phyloP scores from a whole-genome alignment of 1,284 basidiomycete genomes.

The Rhodotorula sp. region DNA sequence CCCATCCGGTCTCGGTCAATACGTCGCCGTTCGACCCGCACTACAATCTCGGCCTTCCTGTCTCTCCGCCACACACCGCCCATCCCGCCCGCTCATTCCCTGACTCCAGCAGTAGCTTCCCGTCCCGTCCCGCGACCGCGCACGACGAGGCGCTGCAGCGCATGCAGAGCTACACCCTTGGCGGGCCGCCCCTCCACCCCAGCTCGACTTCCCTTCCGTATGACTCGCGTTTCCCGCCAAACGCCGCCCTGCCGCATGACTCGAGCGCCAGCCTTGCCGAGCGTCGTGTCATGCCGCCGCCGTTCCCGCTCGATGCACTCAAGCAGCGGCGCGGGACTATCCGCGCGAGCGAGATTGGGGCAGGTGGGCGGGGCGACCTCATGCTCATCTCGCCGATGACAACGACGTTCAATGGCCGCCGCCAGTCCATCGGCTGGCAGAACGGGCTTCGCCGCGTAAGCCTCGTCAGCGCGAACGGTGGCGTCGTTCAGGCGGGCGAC shows the following conservation, averaged over 20 bases:
- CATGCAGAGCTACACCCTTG: conserved; percentile 25
- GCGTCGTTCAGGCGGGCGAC: neutral
- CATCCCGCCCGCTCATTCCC: neutral
- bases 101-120: neutral
- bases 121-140: conserved; percentile 11
- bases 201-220: neutral
- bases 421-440: conserved; percentile 24
- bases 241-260: neutral
- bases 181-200: neutral
- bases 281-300: neutral
- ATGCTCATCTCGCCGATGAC: conserved; percentile 38
- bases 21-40: neutral
- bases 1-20: neutral
- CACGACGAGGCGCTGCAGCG: neutral
- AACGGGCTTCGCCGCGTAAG: conserved; percentile 15
- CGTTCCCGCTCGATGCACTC: conserved; percentile 10
- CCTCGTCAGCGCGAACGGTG: neutral
- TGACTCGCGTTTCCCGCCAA: neutral
- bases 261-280: neutral
- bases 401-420: conserved; percentile 13
- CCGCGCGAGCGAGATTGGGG: neutral
- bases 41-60: neutral
- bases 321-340: conserved; percentile 25
- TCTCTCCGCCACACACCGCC: neutral
- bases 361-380: conserved; percentile 12